A percentile compares a stretch with the other conserved stretches of the same genome.
Conservation (phyloP, 805 yeast genomes). For the Pichia thaimueangensis region DNA sequence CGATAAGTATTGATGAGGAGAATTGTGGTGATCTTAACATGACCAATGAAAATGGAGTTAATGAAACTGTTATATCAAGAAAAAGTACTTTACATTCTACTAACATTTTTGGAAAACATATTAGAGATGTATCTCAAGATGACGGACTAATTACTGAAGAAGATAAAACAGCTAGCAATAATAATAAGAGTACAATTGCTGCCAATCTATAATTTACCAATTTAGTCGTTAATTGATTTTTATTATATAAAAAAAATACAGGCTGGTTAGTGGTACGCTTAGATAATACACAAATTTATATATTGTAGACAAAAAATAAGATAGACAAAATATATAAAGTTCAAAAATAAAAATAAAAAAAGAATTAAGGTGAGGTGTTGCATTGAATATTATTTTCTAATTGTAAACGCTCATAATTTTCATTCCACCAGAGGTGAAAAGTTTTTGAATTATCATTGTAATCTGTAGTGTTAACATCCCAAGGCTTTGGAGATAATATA, state of each 20-base stretch:
- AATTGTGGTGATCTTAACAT: not conserved
- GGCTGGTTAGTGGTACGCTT: too few species aligned
- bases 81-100: not conserved
- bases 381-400: not conserved
- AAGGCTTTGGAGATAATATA: slow-evolving; percentile 54
- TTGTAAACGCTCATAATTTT: slow-evolving; percentile 33
- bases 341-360: not conserved
- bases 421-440: slow-evolving; percentile 45
- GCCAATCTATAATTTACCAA: too few species aligned
- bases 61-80: slow-evolving; percentile 2
- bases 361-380: not conserved
- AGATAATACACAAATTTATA: too few species aligned
- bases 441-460: slow-evolving; percentile 39
- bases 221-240: too few species aligned
- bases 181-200: too few species aligned
- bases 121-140: not conserved
- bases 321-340: too few species aligned
- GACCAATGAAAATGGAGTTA: not conserved
- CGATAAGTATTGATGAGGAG: not conserved
- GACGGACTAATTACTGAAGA: not conserved
- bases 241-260: too few species aligned
- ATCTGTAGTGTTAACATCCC: slow-evolving; percentile 36
- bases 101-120: not conserved
- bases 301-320: not conserved
- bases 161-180: not conserved